Percentiles rank a stretch among this genome's conserved stretches.
phyloP scores from a whole-genome alignment of 305 asterid species.

The Solanum hybrid region DNA sequence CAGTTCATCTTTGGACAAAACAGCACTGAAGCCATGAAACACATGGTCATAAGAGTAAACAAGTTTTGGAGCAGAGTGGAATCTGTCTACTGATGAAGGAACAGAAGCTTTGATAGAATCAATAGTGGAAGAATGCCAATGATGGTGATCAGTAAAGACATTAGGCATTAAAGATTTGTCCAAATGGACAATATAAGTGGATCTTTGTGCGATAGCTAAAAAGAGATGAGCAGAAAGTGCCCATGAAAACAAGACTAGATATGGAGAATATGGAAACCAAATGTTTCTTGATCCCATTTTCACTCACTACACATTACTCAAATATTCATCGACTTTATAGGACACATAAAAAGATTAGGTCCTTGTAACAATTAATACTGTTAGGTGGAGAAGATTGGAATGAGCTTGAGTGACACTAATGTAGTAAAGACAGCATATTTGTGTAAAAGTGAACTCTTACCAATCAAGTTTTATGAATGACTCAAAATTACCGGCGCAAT shows the following conservation, averaged over 20 bases:
- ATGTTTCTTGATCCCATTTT: too few species aligned
- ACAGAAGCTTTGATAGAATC: not conserved
- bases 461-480: not conserved
- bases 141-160: conserved; percentile 20
- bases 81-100: not conserved
- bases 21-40: conserved; percentile 19
- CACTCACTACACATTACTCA: not conserved
- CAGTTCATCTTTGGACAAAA: conserved; percentile 8
- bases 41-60: conserved; percentile 13
- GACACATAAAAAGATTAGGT: not conserved
- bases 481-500: not conserved
- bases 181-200: conserved; percentile 13
- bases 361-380: not conserved
- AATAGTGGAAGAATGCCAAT: conserved; percentile 26
- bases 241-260: not conserved
- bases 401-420: not conserved
- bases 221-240: conserved; percentile 10
- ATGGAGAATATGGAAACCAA: not conserved
- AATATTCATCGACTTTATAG: not conserved
- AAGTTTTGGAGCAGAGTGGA: not conserved
- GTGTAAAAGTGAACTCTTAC: not conserved
- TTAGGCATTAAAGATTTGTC: conserved; percentile 36
- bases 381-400: not conserved
- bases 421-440: not conserved
- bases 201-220: conserved; percentile 17